Conservation (phyloP, 768 basidiomycete genomes). For the Cystofilobasidium ferigula region DNA sequence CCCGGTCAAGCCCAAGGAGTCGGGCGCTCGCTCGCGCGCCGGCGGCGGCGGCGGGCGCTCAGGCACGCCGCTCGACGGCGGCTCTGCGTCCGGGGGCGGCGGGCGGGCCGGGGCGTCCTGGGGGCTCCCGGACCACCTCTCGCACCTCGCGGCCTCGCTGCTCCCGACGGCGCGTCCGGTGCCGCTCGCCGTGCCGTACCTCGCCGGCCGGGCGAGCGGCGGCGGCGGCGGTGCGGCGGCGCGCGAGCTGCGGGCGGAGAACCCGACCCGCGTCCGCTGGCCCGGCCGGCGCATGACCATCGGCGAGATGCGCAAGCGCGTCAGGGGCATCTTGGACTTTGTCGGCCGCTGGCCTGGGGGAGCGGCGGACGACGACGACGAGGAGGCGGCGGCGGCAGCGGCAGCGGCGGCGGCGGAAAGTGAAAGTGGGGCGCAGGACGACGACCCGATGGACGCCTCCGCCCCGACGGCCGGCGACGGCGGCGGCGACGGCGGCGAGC, state of each 20-base stretch:
- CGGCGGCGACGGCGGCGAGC: too few species aligned
- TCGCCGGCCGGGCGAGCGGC: background rate
- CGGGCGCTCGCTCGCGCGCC: conserved; percentile 58
- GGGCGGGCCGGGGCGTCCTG: conserved; percentile 41
- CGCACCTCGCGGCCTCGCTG: conserved; percentile 63
- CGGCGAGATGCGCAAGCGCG: conserved; percentile 26
- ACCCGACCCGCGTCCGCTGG: conserved; percentile 65
- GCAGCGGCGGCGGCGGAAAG: background rate
- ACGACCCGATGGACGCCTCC: background rate
- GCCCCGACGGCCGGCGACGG: background rate
- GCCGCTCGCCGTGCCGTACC: conserved; percentile 57
- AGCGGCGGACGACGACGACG: conserved; percentile 23
- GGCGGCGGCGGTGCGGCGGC: too few species aligned
- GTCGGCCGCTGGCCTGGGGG: conserved; percentile 57
- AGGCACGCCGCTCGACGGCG: conserved; percentile 25
- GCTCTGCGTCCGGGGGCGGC: background rate
- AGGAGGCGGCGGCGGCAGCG: background rate
- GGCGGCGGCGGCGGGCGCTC: conserved; percentile 36
- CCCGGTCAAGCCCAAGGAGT: conserved; percentile 29
- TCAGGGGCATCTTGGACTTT: conserved; percentile 74
- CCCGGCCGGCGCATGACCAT: conserved; percentile 65
- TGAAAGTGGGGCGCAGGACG: background rate
- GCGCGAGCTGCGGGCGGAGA: conserved; percentile 29
- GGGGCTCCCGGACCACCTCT: conserved; percentile 85
- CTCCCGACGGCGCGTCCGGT: conserved; percentile 60